Percentiles rank a stretch among this genome's conserved stretches.
Conservation (phyloP, 495 filamentous ascomycete genomes). For the Mytilinidion resinicola region DNA sequence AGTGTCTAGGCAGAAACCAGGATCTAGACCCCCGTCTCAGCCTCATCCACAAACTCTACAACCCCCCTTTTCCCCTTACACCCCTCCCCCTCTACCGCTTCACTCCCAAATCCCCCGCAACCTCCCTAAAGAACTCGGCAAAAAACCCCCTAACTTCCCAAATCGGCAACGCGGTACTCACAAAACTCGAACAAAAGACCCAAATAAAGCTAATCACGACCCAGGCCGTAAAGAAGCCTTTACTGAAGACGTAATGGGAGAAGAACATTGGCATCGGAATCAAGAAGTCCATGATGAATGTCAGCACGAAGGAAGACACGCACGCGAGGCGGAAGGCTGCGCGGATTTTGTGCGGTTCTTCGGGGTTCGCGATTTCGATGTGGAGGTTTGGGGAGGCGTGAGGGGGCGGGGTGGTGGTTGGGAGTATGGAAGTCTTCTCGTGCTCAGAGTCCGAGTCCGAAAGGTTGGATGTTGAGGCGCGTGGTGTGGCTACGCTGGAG, state of each 20-base stretch:
- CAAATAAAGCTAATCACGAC: conserved; percentile 27
- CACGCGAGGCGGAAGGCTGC: conserved; percentile 23
- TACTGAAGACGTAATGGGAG: conserved; percentile 26
- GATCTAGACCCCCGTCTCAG: too few relatives aligned
- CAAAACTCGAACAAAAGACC: conserved; percentile 17
- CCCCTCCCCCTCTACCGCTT: too few relatives aligned
- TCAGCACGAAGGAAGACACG: conserved; percentile 19
- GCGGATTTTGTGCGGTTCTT: conserved; percentile 15
- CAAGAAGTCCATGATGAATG: conserved; percentile 31
- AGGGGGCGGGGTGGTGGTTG: too few relatives aligned
- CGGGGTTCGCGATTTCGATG: background rate
- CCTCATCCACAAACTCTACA: too few relatives aligned
- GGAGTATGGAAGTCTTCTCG: too few relatives aligned
- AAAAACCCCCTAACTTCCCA: conserved; percentile 33
- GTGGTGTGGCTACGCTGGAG: too few relatives aligned
- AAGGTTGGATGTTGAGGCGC: too few relatives aligned
- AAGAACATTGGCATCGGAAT: conserved; percentile 34
- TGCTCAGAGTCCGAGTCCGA: too few relatives aligned
- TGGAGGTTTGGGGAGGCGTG: background rate
- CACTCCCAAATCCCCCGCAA: conserved; percentile 18
- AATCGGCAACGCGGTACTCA: conserved; percentile 26
- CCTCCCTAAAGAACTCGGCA: conserved; percentile 10
- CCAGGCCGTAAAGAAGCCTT: conserved; percentile 26
- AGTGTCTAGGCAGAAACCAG: too few relatives aligned
- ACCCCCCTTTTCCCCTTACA: background rate